Base-by-base conservation (phyloP, 345 rosid genomes). In the Jatropha curcas region DNA sequence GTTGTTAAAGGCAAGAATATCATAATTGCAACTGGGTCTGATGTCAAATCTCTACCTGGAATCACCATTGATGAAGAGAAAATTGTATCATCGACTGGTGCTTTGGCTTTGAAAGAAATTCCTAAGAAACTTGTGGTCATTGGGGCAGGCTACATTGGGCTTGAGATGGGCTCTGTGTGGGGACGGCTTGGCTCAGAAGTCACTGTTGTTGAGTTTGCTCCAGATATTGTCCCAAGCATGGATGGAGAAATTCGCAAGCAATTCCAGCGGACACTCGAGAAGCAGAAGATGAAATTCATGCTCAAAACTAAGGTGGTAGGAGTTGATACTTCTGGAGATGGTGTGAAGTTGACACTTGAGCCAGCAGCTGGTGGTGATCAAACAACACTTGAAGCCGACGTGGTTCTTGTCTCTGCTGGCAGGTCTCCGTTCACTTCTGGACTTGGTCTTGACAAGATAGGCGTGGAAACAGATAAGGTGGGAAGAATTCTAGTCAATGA, bases 101-200 rank as follows among this genome's bases (percentile, higher is more conserved):
- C 99, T 60, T 74, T 93, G 66, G 86, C 88, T 60, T 82, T 93
- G 81, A 4, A 81, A 41, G 91, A 88, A 76, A 80, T 96, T 35
- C 99, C 99, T 14, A 93, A 91, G 97, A 91, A 88, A 80, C 91
- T 96, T 20, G 91, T 96, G 30, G 99, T 96, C 66, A 86, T 96
- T 75, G 99, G 99, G 25, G 99, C 99, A 35, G 99, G 99, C 37
- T 91, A 91, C 86, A 96, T 96, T 71, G 99, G 99, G 70, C 94
- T 93, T 34, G 98, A 96, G 93, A 88, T 96, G 98, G 99, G 98
- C 43, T 96, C 99, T 24, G 98, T 93, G 12, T 93, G 98, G 99
- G 89, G 87, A 33, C 84, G 98, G 25, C 85, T 96, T 2, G 99
- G 98, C 63, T 96, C 98, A 46, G 97, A 90, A 78, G 99, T 96